Evolutionary conservation across 495 filamentous ascomycete species (phyloP).

Genomic region (Aspergillus haitiensis): DNA sequence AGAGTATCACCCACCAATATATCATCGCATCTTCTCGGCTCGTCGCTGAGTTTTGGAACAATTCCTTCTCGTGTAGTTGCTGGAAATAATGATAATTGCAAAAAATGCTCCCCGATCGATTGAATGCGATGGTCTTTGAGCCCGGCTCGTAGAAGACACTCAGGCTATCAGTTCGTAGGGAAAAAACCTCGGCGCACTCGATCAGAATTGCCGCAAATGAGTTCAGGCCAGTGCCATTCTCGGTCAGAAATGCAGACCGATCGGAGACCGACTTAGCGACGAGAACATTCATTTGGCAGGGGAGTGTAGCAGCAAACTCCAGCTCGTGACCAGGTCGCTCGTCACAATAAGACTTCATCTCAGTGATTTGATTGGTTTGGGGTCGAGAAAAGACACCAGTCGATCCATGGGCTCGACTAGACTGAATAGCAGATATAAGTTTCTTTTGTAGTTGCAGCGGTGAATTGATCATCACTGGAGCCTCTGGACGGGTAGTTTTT

Average conservation of each 20-base stretch:
- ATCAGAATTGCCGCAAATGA: conserved; percentile 69
- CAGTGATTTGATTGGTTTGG: conserved; percentile 70
- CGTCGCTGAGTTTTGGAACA: conserved; percentile 39
- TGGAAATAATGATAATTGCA: conserved; percentile 90
- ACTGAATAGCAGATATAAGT: conserved; percentile 76
- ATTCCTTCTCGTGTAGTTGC: conserved; percentile 63
- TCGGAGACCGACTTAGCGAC: conserved; percentile 56
- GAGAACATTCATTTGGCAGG: conserved; percentile 72
- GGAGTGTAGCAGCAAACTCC: conserved; percentile 66
- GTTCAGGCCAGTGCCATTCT: conserved; percentile 63
- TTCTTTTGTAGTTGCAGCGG: conserved; percentile 55
- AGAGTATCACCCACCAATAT: conserved; percentile 91
- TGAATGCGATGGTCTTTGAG: conserved; percentile 89
- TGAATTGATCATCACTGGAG: conserved; percentile 43
- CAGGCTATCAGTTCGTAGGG: conserved; percentile 57
- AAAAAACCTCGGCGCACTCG: conserved; percentile 70
- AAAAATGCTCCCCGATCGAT: conserved; percentile 79
- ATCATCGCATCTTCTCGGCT: conserved; percentile 64
- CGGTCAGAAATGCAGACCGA: conserved; percentile 57
- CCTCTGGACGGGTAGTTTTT: conserved; percentile 38
- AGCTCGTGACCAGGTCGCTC: conserved; percentile 78
- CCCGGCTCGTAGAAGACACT: conserved; percentile 86
- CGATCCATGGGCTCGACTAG: conserved; percentile 78
- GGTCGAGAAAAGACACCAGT: conserved; percentile 68
- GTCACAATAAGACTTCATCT: conserved; percentile 89